These are phyloP conservation scores for Senecio squalidus DNA, from an alignment of 140 eudicot genomes.

Conservation along the genomic window DNA sequence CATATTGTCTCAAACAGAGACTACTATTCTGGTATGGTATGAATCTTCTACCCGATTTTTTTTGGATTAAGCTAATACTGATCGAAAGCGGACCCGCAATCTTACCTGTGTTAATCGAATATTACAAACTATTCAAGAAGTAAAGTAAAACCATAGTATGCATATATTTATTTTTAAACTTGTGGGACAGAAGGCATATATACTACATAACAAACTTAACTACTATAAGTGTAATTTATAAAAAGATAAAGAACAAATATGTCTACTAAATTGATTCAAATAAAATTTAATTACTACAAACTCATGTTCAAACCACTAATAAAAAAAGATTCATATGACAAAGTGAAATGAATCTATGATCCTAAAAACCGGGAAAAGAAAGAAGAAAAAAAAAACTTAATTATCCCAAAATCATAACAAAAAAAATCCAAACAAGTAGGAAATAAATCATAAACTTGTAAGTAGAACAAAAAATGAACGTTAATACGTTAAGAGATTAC, in stretches of 20 bases:
- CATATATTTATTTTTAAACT: too few relatives aligned
- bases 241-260: too few relatives aligned
- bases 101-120: background rate
- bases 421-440: background rate
- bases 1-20: background rate
- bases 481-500: too few relatives aligned
- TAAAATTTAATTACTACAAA: too few relatives aligned
- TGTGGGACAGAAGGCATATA: too few relatives aligned
- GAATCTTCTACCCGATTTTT: background rate
- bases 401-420: background rate
- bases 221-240: too few relatives aligned
- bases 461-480: too few relatives aligned
- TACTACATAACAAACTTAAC: too few relatives aligned
- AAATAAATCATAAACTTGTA: conserved; percentile 4
- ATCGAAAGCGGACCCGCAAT: too few relatives aligned
- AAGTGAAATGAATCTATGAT: conserved; percentile 21
- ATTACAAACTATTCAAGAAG: background rate
- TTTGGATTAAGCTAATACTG: background rate
- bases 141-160: background rate
- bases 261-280: too few relatives aligned
- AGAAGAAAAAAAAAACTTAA: background rate
- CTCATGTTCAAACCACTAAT: too few relatives aligned
- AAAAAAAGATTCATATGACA: too few relatives aligned
- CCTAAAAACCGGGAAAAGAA: background rate
- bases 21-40: background rate